Conservation (phyloP, 768 basidiomycete species). For the Plicaturopsis crispa region DNA sequence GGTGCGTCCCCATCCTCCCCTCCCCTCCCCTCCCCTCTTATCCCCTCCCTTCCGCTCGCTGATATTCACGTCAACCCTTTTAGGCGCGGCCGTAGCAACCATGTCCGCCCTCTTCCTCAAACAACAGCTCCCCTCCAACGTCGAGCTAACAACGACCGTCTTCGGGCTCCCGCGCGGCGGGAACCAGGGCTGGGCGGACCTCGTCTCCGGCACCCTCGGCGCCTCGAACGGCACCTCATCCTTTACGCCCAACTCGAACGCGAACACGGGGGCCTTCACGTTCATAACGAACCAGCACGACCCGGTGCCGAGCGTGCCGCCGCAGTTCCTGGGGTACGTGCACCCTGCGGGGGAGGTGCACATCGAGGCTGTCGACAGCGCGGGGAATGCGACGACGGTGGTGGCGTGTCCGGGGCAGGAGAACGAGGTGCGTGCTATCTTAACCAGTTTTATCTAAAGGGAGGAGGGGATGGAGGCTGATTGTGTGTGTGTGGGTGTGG, state of each 20-base stretch:
- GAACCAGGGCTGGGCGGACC: constrained; percentile 35
- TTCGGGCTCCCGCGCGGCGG: constrained; percentile 40
- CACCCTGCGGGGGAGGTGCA: constrained; percentile 34
- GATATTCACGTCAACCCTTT: too few species aligned
- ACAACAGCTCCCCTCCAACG: constrained; percentile 24
- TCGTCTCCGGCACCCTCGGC: too few species aligned
- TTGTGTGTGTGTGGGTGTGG: too few species aligned
- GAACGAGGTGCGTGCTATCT: constrained; percentile 14
- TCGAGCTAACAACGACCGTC: constrained; percentile 24
- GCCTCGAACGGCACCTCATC: too few species aligned
- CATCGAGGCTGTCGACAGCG: constrained; percentile 25
- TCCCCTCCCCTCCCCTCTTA: too few species aligned
- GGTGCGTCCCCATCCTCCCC: constrained; percentile 15
- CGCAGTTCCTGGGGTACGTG: constrained; percentile 24
- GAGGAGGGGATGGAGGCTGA: too few species aligned
- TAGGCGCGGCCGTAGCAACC: constrained; percentile 36
- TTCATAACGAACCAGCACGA: constrained; percentile 34
- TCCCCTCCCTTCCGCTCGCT: too few species aligned
- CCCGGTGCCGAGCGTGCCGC: constrained; percentile 32
- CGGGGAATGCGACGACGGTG: constrained; percentile 17
- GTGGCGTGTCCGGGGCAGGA: constrained; percentile 31
- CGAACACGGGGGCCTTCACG: too few species aligned
- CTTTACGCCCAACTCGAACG: too few species aligned
- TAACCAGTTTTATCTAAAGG: not conserved
- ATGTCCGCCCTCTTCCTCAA: constrained; percentile 35